phyloP scores from a whole-genome alignment of 148 eudicot species.

The Selenicereus undatus region DNA sequence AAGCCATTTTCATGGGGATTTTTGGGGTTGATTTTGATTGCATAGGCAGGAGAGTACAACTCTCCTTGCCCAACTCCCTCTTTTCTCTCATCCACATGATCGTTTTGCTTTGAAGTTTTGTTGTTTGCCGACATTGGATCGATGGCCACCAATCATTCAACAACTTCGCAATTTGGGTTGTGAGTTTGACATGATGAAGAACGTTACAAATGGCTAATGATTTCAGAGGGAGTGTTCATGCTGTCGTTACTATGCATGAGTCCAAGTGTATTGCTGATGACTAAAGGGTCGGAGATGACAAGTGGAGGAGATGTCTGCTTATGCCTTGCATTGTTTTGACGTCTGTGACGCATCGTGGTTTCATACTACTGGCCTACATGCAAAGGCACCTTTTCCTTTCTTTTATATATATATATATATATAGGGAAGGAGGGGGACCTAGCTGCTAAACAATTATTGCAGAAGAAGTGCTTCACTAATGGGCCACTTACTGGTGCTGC shows the following conservation, averaged over 20 bases:
- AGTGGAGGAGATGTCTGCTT: neutral
- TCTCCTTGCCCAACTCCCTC: slow-evolving; percentile 19
- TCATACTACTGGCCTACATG: neutral
- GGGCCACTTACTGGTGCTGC: neutral
- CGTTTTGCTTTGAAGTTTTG: slow-evolving; percentile 2
- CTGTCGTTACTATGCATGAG: neutral
- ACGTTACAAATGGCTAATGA: neutral
- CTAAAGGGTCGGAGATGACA: neutral
- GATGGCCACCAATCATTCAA: neutral
- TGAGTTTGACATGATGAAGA: neutral
- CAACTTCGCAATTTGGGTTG: neutral
- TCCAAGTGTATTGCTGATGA: neutral
- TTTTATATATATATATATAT: too few species aligned
- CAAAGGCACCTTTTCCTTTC: too few species aligned
- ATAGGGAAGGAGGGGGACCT: too few species aligned
- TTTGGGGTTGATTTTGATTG: slow-evolving; percentile 19
- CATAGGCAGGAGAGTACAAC: slow-evolving; percentile 24
- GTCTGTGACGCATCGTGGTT: neutral
- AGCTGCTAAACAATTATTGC: too few species aligned
- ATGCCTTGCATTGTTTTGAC: neutral
- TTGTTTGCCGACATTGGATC: slow-evolving; percentile 1
- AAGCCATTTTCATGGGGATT: neutral
- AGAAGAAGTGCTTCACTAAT: too few species aligned
- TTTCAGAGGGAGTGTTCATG: neutral
- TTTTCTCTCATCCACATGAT: slow-evolving; percentile 17